A percentile compares a stretch with the other conserved stretches of the same genome.
phyloP scores from a whole-genome alignment of 2,329 filamentous ascomycete genomes.

The Fusarium sp. region DNA sequence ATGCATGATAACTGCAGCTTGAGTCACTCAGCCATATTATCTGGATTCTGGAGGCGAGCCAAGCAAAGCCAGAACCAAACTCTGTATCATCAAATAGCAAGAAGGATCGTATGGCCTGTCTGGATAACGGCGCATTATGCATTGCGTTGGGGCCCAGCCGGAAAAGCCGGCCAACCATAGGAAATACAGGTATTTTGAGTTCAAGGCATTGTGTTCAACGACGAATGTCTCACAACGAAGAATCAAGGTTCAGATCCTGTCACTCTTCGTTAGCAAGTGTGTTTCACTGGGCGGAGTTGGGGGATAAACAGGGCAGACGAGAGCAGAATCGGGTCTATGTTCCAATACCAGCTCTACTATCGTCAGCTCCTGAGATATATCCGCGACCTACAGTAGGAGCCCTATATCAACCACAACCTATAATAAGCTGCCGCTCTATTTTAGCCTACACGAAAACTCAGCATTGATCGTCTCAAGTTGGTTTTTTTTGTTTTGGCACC shows the following conservation, averaged over 20 bases:
- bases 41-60: neutral
- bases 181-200: conserved; percentile 25
- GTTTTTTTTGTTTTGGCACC: neutral
- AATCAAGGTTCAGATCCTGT: conserved; percentile 1
- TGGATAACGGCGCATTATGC: neutral
- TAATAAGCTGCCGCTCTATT: neutral
- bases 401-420: neutral
- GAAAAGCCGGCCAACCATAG: conserved; percentile 17
- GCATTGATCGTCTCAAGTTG: neutral
- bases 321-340: neutral
- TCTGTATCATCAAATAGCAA: conserved; percentile 1
- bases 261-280: neutral
- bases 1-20: neutral
- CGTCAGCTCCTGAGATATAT: neutral
- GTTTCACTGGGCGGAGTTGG: conserved; percentile 10
- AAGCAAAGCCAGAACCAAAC: neutral
- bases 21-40: neutral
- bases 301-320: neutral
- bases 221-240: neutral
- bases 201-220: conserved; percentile 1
- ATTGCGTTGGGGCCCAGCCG: conserved; percentile 10
- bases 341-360: neutral
- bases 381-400: neutral
- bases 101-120: conserved; percentile 1
- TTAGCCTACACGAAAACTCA: neutral